A percentile compares a stretch with the other conserved stretches of the same genome.
Conservation (phyloP, 1,284 basidiomycete genomes). For the Schizophyllum amplum region DNA sequence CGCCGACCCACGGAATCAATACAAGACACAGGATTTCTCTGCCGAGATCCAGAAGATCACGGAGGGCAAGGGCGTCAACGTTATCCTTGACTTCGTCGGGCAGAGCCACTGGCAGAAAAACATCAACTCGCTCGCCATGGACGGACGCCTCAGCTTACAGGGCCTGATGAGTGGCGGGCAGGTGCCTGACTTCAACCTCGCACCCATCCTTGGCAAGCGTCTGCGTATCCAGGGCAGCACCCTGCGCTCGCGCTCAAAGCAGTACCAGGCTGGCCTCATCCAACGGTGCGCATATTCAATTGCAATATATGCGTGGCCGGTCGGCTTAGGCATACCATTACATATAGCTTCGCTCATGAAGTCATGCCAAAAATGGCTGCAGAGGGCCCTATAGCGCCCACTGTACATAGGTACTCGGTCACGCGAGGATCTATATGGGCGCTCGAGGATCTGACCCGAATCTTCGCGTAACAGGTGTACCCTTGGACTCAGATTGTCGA, state of each 20-base stretch:
- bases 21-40: conserved; percentile 78
- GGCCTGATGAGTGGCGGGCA: conserved; percentile 63
- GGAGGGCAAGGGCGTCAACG: conserved; percentile 61
- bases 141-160: conserved; percentile 73
- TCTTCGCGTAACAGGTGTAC: conserved; percentile 48
- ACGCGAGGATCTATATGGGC: neutral
- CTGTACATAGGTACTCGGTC: conserved; percentile 26
- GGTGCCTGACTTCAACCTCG: conserved; percentile 58
- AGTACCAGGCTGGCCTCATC: conserved; percentile 80
- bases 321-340: neutral
- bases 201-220: conserved; percentile 76
- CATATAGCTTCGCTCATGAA: neutral
- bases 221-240: conserved; percentile 88
- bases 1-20: conserved; percentile 78
- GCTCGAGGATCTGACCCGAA: neutral
- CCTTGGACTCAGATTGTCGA: conserved; percentile 78
- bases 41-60: conserved; percentile 60
- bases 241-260: conserved; percentile 67
- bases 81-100: conserved; percentile 87
- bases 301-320: neutral
- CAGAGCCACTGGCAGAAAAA: conserved; percentile 82
- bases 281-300: conserved; percentile 41
- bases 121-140: conserved; percentile 65
- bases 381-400: neutral
- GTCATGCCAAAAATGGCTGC: neutral